phyloP scores from a whole-genome alignment of 306 rosid genomes.

The Mucuna pruriens region DNA sequence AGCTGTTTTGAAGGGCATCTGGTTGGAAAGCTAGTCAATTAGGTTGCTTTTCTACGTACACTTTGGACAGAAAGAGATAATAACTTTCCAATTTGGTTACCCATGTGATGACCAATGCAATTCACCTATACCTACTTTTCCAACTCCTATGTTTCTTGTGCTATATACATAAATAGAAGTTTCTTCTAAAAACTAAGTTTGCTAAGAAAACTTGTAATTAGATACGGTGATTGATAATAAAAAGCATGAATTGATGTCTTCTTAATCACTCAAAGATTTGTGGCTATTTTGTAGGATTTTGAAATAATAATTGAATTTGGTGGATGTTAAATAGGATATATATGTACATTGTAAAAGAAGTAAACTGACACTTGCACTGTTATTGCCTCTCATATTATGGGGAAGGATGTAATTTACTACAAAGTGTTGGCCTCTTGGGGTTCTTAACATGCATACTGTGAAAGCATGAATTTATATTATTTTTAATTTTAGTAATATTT shows the following conservation, averaged over 20 bases:
- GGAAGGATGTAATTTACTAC: not conserved
- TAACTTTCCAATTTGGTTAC: slow-evolving; percentile 40
- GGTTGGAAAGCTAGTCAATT: slow-evolving; percentile 31
- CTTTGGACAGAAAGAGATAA: slow-evolving; percentile 27
- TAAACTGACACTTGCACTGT: not conserved
- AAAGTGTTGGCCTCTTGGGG: not conserved
- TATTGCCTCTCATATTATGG: not conserved
- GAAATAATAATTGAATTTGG: slow-evolving; percentile 16
- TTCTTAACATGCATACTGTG: not conserved
- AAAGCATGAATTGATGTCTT: slow-evolving; percentile 21
- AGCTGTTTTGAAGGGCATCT: slow-evolving; percentile 20
- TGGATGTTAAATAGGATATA: slow-evolving; percentile 7
- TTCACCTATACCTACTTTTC: slow-evolving; percentile 33
- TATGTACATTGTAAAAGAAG: slow-evolving; percentile 17
- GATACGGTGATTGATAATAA: slow-evolving; percentile 32
- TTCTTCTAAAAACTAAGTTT: slow-evolving; percentile 11
- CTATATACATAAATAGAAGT: not conserved
- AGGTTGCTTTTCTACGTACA: slow-evolving; percentile 26
- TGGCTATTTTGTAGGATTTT: slow-evolving; percentile 23
- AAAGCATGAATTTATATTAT: too few species aligned
- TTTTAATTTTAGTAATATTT: too few species aligned
- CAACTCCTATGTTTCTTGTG: slow-evolving; percentile 32
- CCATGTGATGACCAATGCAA: slow-evolving; percentile 36
- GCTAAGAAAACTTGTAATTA: not conserved
- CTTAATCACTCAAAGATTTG: slow-evolving; percentile 15